Evolutionary conservation across 768 basidiomycete genomes (phyloP), one percentile per base, ranked within the genome.

Genomic region (Lactarius akahatsu): DNA sequence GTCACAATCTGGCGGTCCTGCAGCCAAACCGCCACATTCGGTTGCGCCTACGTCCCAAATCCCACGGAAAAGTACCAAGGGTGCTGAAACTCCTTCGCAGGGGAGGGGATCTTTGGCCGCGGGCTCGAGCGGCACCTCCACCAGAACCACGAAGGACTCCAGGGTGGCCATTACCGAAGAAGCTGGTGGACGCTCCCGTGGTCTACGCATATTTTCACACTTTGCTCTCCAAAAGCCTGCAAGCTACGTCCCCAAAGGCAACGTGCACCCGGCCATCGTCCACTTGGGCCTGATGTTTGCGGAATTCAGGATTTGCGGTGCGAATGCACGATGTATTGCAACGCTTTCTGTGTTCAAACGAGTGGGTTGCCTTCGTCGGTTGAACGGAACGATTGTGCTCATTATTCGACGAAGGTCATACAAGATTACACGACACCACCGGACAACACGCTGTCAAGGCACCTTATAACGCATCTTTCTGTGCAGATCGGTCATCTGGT

Each of bases 321-420:
- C 95, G 16, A 98, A 99, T 76, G 96, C 97, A 7, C 82, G 97
- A 66, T 96, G 94, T 72, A 96, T 98, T 55, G 94, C 94, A 5
- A 94, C 93, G 70, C 79, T 98, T 69, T 87, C 86, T 43, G 91
- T 92, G 8, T 96, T 99, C 80, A 94, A 96, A 79, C 89, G 88
- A 61, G 96, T 97, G 73, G 38, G 88, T 75, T 62, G 15, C 30
- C 7, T 36, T 54, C 66, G 47, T 71, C 68, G 63, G 36, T 56
- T 43, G 32, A 63, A 32, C 62, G 16, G 32, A 36, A 34, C 69
- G 43, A 4, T 20, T 32, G 41, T 7, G 26, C 57, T 72, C 65
- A 61, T 41, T 68, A 67, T 61, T 72, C 70, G 50, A 56, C 32
- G 20, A 73, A 96, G 94, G 90, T 96, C 61, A 96, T 96, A 63